Evolutionary conservation across 2,329 filamentous ascomycete genomes (phyloP).

Genomic region (Parascedosporium putredinis): DNA sequence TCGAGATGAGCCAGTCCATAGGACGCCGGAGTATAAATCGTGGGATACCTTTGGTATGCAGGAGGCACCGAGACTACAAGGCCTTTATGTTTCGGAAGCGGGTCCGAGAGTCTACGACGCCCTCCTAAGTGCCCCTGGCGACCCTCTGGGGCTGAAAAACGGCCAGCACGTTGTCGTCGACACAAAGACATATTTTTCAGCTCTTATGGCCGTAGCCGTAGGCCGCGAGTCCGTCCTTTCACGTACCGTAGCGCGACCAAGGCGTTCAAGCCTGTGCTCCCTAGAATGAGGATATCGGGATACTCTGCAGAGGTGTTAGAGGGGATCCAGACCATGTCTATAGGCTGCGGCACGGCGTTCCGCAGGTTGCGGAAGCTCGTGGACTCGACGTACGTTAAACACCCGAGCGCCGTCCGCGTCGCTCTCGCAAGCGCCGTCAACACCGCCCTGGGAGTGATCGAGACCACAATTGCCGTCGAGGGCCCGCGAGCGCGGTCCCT

Average conservation of each 20-base stretch:
- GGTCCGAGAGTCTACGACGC: constrained; percentile 58
- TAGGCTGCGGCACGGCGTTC: constrained; percentile 36
- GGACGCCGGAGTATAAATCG: constrained; percentile 43
- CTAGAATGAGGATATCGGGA: constrained; percentile 42
- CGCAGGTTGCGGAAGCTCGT: constrained; percentile 36
- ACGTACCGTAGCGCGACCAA: constrained; percentile 41
- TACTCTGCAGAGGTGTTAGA: constrained; percentile 40
- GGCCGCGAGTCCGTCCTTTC: constrained; percentile 67
- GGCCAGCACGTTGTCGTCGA: constrained; percentile 33
- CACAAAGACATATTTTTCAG: constrained; percentile 38
- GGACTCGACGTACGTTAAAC: constrained; percentile 32
- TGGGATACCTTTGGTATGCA: constrained; percentile 57
- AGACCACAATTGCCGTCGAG: constrained; percentile 35
- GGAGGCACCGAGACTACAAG: constrained; percentile 28
- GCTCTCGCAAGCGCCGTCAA: constrained; percentile 41
- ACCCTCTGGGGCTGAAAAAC: constrained; percentile 28
- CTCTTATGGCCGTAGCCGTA: constrained; percentile 55
- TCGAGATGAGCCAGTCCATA: constrained; percentile 21
- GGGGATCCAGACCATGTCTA: constrained; percentile 35
- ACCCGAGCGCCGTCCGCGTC: constrained; percentile 35
- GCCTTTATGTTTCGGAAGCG: constrained; percentile 57
- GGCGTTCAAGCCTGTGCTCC: constrained; percentile 39
- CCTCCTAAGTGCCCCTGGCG: constrained; percentile 33
- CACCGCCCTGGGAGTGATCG: constrained; percentile 36
- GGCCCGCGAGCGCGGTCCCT: constrained; percentile 34